Evolutionary conservation across 2,329 filamentous ascomycete species (phyloP), one percentile per base, ranked within the genome.

Genomic region (Aaosphaeria pasadenensis): DNA sequence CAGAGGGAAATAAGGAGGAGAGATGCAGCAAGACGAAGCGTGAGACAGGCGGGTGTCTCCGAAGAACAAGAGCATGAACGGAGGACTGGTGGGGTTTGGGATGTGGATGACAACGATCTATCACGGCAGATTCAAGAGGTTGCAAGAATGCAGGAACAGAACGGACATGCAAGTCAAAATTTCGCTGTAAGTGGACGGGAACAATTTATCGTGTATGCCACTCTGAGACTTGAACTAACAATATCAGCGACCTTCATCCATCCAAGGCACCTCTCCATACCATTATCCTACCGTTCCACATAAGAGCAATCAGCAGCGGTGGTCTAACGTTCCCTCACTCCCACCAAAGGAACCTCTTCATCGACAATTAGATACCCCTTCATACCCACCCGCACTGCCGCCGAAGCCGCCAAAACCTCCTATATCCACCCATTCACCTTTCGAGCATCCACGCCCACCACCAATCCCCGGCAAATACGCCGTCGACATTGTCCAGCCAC

Each of bases 11-110:
- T 70, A 7, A 54, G 53, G 13, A 58, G 63, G 44, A 67, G 67
- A 53, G 64, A 69, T 44, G 55, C 61, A 6, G 60, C 60, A 13
- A 53, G 57, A 51, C 79, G 74, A 54, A 79, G 77, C 7, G 81
- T 78, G 29, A 77, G 80, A 31, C 78, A 82, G 55, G 77, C 81
- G 29, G 83, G 80, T 0, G 74, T 83, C 2, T 74, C 78, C 0
- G 76, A 78, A 43, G 78, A 82, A 46, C 80, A 83, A 50, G 81
- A 85, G 52, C 76, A 78, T 48, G 72, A 73, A 44, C 78, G 82
- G 38, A 75, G 83, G 7, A 71, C 72, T 13, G 78, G 74, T 9
- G 80, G 78, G 5, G 57, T 78, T 24, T 81, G 78, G 79, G 62
- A 65, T 2, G 69, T 72, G 40, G 69, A 75, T 47, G 9, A 36